Conservation (phyloP, 768 basidiomycete genomes). For the Butyriboletus loyo region DNA sequence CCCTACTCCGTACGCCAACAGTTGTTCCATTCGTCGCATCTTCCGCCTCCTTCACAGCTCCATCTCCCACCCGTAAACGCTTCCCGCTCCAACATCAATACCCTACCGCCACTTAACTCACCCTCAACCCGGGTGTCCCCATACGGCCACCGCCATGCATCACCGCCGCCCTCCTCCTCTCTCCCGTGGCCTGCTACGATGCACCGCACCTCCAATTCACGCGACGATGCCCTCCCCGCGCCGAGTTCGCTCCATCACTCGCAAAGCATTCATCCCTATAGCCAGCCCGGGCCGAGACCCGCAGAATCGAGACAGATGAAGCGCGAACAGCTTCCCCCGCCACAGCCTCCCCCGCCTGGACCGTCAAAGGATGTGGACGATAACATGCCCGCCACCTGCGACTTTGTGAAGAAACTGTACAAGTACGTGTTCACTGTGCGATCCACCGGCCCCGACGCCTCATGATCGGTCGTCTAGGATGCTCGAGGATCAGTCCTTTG, state of each 20-base stretch:
- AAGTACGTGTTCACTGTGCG: conserved; percentile 49
- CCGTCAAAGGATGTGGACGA: conserved; percentile 52
- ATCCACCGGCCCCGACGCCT: background rate
- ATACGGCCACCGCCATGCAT: conserved; percentile 26
- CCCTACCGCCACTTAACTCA: conserved; percentile 40
- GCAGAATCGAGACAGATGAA: conserved; percentile 29
- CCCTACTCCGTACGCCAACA: conserved; percentile 31
- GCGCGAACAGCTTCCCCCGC: conserved; percentile 27
- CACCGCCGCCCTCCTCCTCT: conserved; percentile 26
- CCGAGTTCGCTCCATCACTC: conserved; percentile 14
- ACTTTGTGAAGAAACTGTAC: conserved; percentile 94
- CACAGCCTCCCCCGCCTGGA: conserved; percentile 20
- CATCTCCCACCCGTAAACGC: conserved; percentile 36
- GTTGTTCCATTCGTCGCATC: conserved; percentile 42
- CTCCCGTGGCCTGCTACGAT: conserved; percentile 25
- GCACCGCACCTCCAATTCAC: conserved; percentile 39
- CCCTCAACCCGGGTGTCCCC: conserved; percentile 26
- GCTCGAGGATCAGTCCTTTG: conserved; percentile 77
- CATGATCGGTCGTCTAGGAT: conserved; percentile 50
- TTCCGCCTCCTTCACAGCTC: conserved; percentile 43
- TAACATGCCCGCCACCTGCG: conserved; percentile 81
- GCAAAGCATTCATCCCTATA: conserved; percentile 18
- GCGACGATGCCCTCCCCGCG: conserved; percentile 39
- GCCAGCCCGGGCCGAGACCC: conserved; percentile 18
- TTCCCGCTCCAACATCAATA: conserved; percentile 36